Conservation (phyloP, 257 asterid genomes). For the Solanum pinnatisectum region DNA sequence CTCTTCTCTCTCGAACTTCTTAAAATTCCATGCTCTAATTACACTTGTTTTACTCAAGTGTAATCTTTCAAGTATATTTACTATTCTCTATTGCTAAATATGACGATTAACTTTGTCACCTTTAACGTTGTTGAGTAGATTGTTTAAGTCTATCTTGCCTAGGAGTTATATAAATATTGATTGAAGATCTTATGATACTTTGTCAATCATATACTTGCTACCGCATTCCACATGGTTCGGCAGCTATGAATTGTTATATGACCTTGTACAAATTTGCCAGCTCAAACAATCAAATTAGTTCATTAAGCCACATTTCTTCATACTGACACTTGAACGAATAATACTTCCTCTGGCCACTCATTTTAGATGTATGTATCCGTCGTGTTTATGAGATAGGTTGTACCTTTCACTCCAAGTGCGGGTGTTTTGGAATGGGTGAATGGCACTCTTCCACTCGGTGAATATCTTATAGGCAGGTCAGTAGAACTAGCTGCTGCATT, state of each 20-base stretch:
- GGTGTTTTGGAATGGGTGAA: constrained; percentile 99
- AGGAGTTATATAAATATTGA: neutral
- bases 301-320: neutral
- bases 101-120: neutral
- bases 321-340: neutral
- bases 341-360: constrained; percentile 1
- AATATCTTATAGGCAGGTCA: constrained; percentile 87
- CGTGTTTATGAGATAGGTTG: constrained; percentile 51
- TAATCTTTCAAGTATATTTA: neutral
- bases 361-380: neutral
- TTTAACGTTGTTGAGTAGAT: neutral
- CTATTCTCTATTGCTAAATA: neutral
- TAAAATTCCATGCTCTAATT: neutral
- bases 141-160: neutral
- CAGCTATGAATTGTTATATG: neutral
- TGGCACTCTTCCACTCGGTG: constrained; percentile 95
- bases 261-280: neutral
- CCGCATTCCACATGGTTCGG: neutral
- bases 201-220: neutral
- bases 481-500: constrained; percentile 13
- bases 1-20: neutral
- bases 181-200: neutral
- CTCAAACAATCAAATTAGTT: neutral
- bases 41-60: neutral
- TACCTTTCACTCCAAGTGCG: constrained; percentile 98